A percentile compares a stretch with the other conserved stretches of the same genome.
Evolutionary conservation across 129 eudicot species (phyloP).

Genomic region (sunflower (Helianthus annuus)): HanXRQr2.0-SUNRISE NC_035439.2:4040077-4040576

Average conservation of each 20-base stretch:
- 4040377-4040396: constrained; percentile 31
- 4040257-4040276: constrained; percentile 49
- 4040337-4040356: constrained; percentile 69
- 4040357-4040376: constrained; percentile 94
- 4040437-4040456: constrained; percentile 68
- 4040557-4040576: neutral
- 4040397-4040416: constrained; percentile 13
- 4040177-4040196: constrained; percentile 40
- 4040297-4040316: constrained; percentile 43
- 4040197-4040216: constrained; percentile 80
- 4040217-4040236: constrained; percentile 91
- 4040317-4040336: constrained; percentile 51
- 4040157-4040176: constrained; percentile 18
- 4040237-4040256: constrained; percentile 60
- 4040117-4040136: constrained; percentile 5
- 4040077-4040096: constrained; percentile 81
- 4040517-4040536: neutral
- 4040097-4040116: constrained; percentile 55
- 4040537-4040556: constrained; percentile 12
- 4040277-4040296: constrained; percentile 40
- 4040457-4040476: constrained; percentile 97
- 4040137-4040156: neutral
- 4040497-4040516: constrained; percentile 52
- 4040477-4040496: constrained; percentile 80
- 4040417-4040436: constrained; percentile 8